These are phyloP conservation scores for Telfairia occidentalis DNA, from an alignment of 331 rosid species.

Conservation along the genomic window DNA sequence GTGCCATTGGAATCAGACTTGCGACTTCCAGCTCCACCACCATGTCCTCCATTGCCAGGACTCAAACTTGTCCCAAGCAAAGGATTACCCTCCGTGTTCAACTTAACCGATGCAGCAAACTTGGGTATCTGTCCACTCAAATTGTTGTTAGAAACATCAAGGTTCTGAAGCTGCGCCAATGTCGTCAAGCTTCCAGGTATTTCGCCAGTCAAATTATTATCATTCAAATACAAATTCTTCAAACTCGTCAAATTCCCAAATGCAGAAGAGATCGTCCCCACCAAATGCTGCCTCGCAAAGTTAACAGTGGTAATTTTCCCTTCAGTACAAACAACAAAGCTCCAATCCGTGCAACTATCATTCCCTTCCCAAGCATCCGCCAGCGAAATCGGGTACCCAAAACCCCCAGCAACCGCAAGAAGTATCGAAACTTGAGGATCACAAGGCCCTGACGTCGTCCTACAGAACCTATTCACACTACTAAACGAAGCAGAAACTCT, in stretches of 20 bases:
- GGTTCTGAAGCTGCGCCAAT: slow-evolving; percentile 33
- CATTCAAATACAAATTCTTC: slow-evolving; percentile 30
- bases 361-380: slow-evolving; percentile 44
- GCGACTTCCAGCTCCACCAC: slow-evolving; percentile 7
- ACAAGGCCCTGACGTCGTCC: slow-evolving; percentile 29
- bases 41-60: slow-evolving; percentile 25
- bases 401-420: slow-evolving; percentile 40
- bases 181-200: slow-evolving; percentile 34
- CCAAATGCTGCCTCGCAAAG: slow-evolving; percentile 25
- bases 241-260: slow-evolving; percentile 47
- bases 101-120: slow-evolving; percentile 32
- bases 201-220: slow-evolving; percentile 40
- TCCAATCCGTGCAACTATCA: slow-evolving; percentile 39
- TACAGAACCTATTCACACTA: slow-evolving; percentile 51
- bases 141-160: slow-evolving; percentile 57
- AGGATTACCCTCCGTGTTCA: slow-evolving; percentile 35
- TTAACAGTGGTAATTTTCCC: slow-evolving; percentile 27
- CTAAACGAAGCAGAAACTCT: slow-evolving; percentile 15
- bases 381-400: slow-evolving; percentile 39
- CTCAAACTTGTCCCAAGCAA: slow-evolving; percentile 35
- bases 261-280: slow-evolving; percentile 52
- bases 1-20: slow-evolving; percentile 18
- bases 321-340: slow-evolving; percentile 29
- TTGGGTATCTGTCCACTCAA: slow-evolving; percentile 44
- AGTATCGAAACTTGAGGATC: slow-evolving; percentile 40